Percentiles rank a stretch among this genome's conserved stretches.
These are phyloP conservation scores for Sporisorium graminicola DNA, from an alignment of 1,284 basidiomycete genomes.

Conservation along the genomic window DNA sequence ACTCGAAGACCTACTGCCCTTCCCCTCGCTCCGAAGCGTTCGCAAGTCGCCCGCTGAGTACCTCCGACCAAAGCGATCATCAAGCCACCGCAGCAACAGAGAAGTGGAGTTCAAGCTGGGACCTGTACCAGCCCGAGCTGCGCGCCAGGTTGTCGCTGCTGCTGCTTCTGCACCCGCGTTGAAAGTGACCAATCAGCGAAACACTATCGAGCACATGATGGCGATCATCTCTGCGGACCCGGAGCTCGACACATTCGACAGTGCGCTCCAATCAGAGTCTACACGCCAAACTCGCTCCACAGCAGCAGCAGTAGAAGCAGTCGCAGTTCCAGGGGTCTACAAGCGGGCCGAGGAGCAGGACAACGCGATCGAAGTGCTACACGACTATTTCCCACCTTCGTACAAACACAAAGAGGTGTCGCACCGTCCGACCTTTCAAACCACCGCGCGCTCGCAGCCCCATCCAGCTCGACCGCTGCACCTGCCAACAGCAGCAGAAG, in stretches of 20 bases:
- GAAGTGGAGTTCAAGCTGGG: neutral
- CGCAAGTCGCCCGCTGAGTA: slow-evolving; percentile 24
- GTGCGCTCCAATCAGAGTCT: too few species aligned
- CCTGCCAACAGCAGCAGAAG: neutral
- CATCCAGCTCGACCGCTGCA: neutral
- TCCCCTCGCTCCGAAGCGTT: neutral
- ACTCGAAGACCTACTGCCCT: slow-evolving; percentile 9
- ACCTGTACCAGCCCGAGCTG: neutral
- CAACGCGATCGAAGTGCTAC: too few species aligned
- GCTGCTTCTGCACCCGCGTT: too few species aligned
- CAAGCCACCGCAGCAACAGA: neutral
- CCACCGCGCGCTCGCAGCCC: neutral
- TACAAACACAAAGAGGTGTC: too few species aligned
- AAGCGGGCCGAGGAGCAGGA: too few species aligned
- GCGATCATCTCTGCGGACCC: neutral
- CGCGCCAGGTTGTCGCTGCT: neutral
- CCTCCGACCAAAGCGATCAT: neutral
- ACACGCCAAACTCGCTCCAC: too few species aligned
- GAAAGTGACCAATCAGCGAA: too few species aligned
- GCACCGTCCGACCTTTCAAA: neutral
- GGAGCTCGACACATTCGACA: too few species aligned
- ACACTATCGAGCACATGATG: neutral
- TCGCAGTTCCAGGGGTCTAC: too few species aligned
- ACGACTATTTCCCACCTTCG: too few species aligned
- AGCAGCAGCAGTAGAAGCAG: too few species aligned